Conservation (phyloP, 1,284 basidiomycete genomes). For the Neonothopanus nambi region DNA sequence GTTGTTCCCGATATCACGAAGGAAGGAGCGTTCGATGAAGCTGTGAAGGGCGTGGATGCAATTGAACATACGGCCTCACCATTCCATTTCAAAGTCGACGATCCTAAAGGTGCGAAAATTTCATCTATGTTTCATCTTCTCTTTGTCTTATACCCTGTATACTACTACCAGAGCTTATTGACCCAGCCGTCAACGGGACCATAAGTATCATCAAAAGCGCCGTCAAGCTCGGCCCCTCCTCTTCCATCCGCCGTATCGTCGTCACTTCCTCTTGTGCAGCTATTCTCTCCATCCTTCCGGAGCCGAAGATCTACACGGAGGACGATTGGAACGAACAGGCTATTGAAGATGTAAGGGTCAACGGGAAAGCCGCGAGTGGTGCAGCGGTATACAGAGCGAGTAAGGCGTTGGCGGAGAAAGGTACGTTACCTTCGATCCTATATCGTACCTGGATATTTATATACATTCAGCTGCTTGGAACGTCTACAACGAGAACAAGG, state of each 20-base stretch:
- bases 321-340: constrained; percentile 62
- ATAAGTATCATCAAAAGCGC: constrained; percentile 40
- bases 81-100: constrained; percentile 33
- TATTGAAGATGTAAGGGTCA: constrained; percentile 42
- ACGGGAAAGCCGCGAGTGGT: constrained; percentile 39
- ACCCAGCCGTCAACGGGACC: constrained; percentile 45
- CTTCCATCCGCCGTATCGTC: constrained; percentile 57
- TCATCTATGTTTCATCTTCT: not conserved
- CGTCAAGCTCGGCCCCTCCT: constrained; percentile 27
- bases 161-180: constrained; percentile 38
- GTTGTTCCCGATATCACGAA: constrained; percentile 48
- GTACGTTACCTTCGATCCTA: constrained; percentile 20
- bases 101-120: constrained; percentile 25
- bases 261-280: constrained; percentile 64
- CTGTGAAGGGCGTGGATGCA: constrained; percentile 64
- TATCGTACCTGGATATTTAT: not conserved
- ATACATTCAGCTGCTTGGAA: constrained; percentile 42
- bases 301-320: constrained; percentile 38
- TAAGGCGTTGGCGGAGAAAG: constrained; percentile 49
- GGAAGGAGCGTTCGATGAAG: constrained; percentile 70
- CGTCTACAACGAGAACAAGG: constrained; percentile 39
- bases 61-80: constrained; percentile 62
- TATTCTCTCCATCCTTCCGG: constrained; percentile 38
- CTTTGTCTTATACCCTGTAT: not conserved
- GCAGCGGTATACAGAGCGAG: constrained; percentile 41